Percentiles rank a stretch among this genome's conserved stretches.
These are phyloP conservation scores for Rhododendron griersonianum DNA, from an alignment of 148 eudicot genomes.

Conservation along the genomic window DNA sequence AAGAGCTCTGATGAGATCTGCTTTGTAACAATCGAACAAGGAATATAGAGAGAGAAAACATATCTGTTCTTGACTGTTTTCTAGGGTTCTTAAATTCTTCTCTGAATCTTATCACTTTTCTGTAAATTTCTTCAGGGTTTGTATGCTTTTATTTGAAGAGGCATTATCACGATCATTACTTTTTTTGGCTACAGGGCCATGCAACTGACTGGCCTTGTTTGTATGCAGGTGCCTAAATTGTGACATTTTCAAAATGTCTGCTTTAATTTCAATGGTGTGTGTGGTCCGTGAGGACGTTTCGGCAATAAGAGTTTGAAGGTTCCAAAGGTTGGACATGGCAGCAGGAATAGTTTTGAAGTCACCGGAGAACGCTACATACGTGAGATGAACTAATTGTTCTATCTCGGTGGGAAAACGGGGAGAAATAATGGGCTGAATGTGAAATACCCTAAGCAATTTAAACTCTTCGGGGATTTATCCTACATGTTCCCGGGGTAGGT, in stretches of 20 bases:
- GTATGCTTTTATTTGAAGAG: neutral
- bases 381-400: constrained; percentile 20
- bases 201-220: constrained; percentile 19
- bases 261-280: constrained; percentile 19
- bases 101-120: too few relatives aligned
- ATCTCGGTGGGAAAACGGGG: constrained; percentile 20
- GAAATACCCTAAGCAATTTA: constrained; percentile 1
- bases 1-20: too few relatives aligned
- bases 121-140: neutral
- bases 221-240: constrained; percentile 34
- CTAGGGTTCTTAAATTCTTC: too few relatives aligned
- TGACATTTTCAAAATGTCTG: constrained; percentile 33
- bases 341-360: constrained; percentile 25
- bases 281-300: constrained; percentile 10
- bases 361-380: constrained; percentile 25
- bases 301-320: constrained; percentile 29
- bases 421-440: constrained; percentile 16
- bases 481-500: too few relatives aligned
- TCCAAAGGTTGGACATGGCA: constrained; percentile 22
- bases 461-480: too few relatives aligned
- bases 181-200: constrained; percentile 11
- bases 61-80: too few relatives aligned
- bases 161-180: neutral
- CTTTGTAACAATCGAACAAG: too few relatives aligned
- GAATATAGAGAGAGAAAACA: too few relatives aligned